Percentiles rank a stretch among this genome's conserved stretches.
Conservation (phyloP, 768 basidiomycete species). For the Phlebiopsis gigantea region DNA sequence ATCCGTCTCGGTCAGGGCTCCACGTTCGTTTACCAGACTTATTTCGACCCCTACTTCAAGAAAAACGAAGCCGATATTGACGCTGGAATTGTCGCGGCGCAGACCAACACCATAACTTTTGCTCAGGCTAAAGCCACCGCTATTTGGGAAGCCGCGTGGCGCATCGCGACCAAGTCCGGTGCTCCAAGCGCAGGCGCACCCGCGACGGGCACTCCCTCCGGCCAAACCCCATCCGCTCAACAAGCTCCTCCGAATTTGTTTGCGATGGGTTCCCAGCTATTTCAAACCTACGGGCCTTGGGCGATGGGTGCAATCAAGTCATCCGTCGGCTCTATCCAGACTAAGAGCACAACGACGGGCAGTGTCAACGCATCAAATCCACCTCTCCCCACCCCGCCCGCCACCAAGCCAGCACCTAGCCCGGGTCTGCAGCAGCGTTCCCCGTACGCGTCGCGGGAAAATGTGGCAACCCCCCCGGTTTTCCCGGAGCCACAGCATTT, state of each 20-base stretch:
- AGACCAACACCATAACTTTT: conserved; percentile 50
- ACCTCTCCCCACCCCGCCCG: conserved; percentile 5
- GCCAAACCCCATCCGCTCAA: not conserved
- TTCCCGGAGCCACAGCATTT: conserved; percentile 16
- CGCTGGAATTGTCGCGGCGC: conserved; percentile 48
- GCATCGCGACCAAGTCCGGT: conserved; percentile 29
- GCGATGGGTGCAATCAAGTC: conserved; percentile 9
- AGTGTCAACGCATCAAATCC: not conserved
- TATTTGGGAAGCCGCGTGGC: conserved; percentile 44
- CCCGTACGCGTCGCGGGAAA: not conserved
- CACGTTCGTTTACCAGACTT: conserved; percentile 54
- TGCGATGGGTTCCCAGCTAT: conserved; percentile 7
- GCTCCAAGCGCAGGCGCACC: conserved; percentile 5
- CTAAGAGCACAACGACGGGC: not conserved
- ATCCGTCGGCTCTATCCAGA: not conserved
- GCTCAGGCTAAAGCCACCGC: conserved; percentile 43
- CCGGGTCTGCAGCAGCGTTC: conserved; percentile 7
- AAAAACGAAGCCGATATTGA: conserved; percentile 59
- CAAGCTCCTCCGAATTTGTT: conserved; percentile 1
- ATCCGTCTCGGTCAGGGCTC: conserved; percentile 45
- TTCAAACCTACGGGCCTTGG: conserved; percentile 12
- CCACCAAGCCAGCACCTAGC: not conserved
- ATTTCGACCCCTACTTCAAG: conserved; percentile 55
- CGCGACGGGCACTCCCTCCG: conserved; percentile 4
- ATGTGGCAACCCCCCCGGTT: conserved; percentile 14